phyloP scores from a whole-genome alignment of 2,329 filamentous ascomycete genomes.

The Chaetomiaceae sp. region DNA sequence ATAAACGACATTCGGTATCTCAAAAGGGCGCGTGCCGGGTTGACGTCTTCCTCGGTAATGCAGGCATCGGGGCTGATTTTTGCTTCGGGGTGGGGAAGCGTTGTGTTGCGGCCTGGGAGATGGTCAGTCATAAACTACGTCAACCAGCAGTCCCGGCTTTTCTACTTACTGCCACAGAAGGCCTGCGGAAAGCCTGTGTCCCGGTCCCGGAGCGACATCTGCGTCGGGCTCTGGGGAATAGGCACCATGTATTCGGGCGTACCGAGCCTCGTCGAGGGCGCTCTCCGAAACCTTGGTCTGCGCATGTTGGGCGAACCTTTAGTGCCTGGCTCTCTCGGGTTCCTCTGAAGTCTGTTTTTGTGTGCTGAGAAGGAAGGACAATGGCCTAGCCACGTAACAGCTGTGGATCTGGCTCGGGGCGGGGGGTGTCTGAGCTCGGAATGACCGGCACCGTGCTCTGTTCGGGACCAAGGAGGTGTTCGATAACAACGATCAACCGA shows the following conservation, averaged over 20 bases:
- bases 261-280: constrained; percentile 14
- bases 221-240: constrained; percentile 15
- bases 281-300: constrained; percentile 22
- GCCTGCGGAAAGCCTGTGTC: constrained; percentile 52
- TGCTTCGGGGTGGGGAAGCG: constrained; percentile 58
- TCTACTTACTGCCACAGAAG: constrained; percentile 42
- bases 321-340: neutral
- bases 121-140: neutral
- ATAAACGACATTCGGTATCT: constrained; percentile 46
- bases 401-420: constrained; percentile 8
- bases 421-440: neutral
- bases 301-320: constrained; percentile 20
- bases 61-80: constrained; percentile 53
- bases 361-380: neutral
- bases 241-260: constrained; percentile 18
- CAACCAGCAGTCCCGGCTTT: neutral
- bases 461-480: neutral
- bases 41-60: constrained; percentile 52
- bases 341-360: neutral
- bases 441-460: constrained; percentile 1
- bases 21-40: constrained; percentile 39
- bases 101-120: constrained; percentile 49
- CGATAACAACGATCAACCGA: constrained; percentile 4
- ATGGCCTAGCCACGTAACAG: neutral
- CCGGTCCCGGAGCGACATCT: constrained; percentile 25